These are phyloP conservation scores for Nicotiana knightiana DNA, from an alignment of 257 asterid species.

Conservation along the genomic window DNA sequence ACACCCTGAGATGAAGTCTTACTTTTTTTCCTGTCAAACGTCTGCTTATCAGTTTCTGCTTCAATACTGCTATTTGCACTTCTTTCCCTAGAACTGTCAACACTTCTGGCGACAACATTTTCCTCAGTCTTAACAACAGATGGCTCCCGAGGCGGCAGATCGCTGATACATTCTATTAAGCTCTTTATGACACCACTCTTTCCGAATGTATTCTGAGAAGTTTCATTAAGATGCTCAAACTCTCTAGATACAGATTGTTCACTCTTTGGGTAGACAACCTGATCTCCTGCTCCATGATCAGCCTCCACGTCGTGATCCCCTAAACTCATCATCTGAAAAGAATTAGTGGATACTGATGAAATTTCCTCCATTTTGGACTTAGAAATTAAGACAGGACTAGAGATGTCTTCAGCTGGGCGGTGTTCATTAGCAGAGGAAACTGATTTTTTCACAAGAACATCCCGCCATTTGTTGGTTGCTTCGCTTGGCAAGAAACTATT, in stretches of 20 bases:
- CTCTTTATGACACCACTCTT: constrained; percentile 6
- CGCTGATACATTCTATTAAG: constrained; percentile 19
- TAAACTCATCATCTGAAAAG: constrained; percentile 1
- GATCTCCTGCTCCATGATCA: constrained; percentile 16
- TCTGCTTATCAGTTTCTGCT: constrained; percentile 10
- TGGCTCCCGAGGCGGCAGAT: neutral
- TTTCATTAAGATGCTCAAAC: constrained; percentile 13
- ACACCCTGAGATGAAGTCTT: neutral
- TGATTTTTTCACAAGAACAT: constrained; percentile 4
- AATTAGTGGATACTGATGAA: constrained; percentile 2
- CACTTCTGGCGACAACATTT: neutral
- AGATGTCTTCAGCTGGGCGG: constrained; percentile 3
- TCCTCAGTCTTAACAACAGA: constrained; percentile 11
- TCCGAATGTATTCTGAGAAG: constrained; percentile 6
- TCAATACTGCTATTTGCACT: neutral
- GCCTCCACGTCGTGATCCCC: constrained; percentile 8
- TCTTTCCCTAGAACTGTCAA: constrained; percentile 11
- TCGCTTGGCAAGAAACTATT: constrained; percentile 5
- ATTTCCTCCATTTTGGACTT: constrained; percentile 10
- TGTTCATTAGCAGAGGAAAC: constrained; percentile 2
- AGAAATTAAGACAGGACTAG: neutral
- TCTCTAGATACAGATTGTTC: neutral
- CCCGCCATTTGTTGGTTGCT: constrained; percentile 9
- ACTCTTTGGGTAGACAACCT: constrained; percentile 16
- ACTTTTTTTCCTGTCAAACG: constrained; percentile 13